A percentile compares a stretch with the other conserved stretches of the same genome.
phyloP scores from a whole-genome alignment of 2,329 filamentous ascomycete genomes.

The Emmonsia crescens region DNA sequence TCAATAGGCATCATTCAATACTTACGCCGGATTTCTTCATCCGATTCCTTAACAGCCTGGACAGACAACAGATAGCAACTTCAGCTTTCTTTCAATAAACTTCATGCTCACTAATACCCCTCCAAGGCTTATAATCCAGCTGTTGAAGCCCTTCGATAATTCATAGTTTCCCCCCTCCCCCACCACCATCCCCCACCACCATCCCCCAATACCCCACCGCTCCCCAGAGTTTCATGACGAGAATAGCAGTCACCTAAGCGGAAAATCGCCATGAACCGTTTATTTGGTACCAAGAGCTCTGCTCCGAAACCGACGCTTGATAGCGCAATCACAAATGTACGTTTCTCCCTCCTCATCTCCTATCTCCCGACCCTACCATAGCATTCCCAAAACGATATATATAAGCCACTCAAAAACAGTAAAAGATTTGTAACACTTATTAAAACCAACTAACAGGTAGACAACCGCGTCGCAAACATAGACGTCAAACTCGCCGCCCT shows the following conservation, averaged over 20 bases:
- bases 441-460: slow-evolving; percentile 43
- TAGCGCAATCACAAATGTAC: slow-evolving; percentile 69
- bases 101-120: not conserved
- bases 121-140: not conserved
- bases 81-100: not conserved
- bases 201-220: not conserved
- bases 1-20: not conserved
- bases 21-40: not conserved
- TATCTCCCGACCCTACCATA: not conserved
- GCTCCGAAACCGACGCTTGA: slow-evolving; percentile 82
- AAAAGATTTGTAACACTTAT: not conserved
- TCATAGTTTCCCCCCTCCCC: not conserved
- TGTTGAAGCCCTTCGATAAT: not conserved
- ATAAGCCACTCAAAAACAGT: not conserved
- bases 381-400: not conserved
- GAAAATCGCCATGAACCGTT: slow-evolving; percentile 63
- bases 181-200: no score
- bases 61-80: not conserved
- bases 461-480: slow-evolving; percentile 71
- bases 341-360: slow-evolving; percentile 10
- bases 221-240: not conserved
- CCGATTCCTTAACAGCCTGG: not conserved
- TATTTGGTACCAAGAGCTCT: slow-evolving; percentile 81
- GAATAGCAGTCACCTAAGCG: not conserved
- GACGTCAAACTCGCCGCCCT: slow-evolving; percentile 91